Percentiles rank a stretch among this genome's conserved stretches.
phyloP scores from a whole-genome alignment of 2,329 filamentous ascomycete genomes.

The Botrytis fragariae region DNA sequence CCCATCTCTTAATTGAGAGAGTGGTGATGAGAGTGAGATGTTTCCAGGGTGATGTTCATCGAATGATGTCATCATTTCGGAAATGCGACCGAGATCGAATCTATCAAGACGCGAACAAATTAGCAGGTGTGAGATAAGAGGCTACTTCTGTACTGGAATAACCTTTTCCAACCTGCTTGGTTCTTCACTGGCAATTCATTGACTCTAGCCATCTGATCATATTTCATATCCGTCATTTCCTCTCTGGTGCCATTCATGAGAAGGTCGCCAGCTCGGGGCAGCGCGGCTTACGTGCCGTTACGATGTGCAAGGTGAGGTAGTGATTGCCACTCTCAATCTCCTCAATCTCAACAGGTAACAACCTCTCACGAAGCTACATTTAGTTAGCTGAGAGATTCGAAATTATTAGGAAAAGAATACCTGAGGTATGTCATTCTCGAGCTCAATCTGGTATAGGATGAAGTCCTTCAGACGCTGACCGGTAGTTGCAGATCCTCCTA shows the following conservation, averaged over 20 bases:
- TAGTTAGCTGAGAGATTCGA: conserved; percentile 6
- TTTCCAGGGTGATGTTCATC: conserved; percentile 15
- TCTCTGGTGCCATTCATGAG: conserved; percentile 32
- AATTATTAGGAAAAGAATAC: background rate
- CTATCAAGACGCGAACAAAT: conserved; percentile 1
- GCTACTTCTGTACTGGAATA: background rate
- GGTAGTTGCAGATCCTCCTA: conserved; percentile 22
- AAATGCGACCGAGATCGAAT: conserved; percentile 8
- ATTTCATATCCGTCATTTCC: conserved; percentile 34
- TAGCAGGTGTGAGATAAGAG: background rate
- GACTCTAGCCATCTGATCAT: conserved; percentile 32
- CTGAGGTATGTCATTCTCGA: conserved; percentile 24
- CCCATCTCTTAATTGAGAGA: background rate
- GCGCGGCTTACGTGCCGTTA: conserved; percentile 36
- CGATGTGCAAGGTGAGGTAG: conserved; percentile 35
- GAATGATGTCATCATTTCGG: conserved; percentile 14
- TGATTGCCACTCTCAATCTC: conserved; percentile 29
- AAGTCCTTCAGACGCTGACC: conserved; percentile 16
- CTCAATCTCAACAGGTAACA: conserved; percentile 20
- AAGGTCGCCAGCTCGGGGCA: conserved; percentile 32
- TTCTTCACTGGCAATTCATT: conserved; percentile 14
- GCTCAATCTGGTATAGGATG: conserved; percentile 14
- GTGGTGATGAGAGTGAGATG: background rate
- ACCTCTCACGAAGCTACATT: conserved; percentile 26
- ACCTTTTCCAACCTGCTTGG: conserved; percentile 19